These are phyloP conservation scores for Trichosanthes truncata DNA, from an alignment of 306 rosid genomes.

Conservation along the genomic window DNA sequence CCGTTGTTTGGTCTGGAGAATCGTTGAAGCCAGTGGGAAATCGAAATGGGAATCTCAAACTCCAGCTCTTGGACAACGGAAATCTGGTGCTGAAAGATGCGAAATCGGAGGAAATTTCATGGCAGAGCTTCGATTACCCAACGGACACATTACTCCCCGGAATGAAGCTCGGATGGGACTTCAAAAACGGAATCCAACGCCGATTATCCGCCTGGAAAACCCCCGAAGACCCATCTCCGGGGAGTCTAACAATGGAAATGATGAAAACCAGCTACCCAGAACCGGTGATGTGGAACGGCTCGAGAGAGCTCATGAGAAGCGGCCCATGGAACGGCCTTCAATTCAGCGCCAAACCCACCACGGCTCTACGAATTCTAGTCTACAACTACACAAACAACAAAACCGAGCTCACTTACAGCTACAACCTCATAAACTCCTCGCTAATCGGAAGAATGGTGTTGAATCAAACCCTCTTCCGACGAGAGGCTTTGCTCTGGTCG, in stretches of 20 bases:
- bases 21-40: conserved; percentile 8
- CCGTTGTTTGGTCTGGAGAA: conserved; percentile 27
- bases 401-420: conserved; percentile 32
- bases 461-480: conserved; percentile 21
- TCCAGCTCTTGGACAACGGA: conserved; percentile 37
- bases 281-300: conserved; percentile 25
- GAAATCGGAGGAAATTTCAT: conserved; percentile 15
- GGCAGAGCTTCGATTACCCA: conserved; percentile 69
- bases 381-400: conserved; percentile 23
- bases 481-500: conserved; percentile 26
- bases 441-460: conserved; percentile 33
- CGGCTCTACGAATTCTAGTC: conserved; percentile 19
- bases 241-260: conserved; percentile 24
- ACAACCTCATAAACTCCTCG: conserved; percentile 20
- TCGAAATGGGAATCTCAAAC: conserved; percentile 10
- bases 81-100: conserved; percentile 33
- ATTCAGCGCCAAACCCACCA: conserved; percentile 27
- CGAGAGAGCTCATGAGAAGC: conserved; percentile 13
- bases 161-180: conserved; percentile 53
- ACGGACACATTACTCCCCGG: conserved; percentile 42
- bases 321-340: conserved; percentile 42
- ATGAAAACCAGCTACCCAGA: conserved; percentile 19
- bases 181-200: conserved; percentile 23
- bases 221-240: conserved; percentile 42
- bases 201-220: conserved; percentile 30